Evolutionary conservation across 2,329 filamentous ascomycete species (phyloP).

Genomic region (Aspergillus intermedius): DNA sequence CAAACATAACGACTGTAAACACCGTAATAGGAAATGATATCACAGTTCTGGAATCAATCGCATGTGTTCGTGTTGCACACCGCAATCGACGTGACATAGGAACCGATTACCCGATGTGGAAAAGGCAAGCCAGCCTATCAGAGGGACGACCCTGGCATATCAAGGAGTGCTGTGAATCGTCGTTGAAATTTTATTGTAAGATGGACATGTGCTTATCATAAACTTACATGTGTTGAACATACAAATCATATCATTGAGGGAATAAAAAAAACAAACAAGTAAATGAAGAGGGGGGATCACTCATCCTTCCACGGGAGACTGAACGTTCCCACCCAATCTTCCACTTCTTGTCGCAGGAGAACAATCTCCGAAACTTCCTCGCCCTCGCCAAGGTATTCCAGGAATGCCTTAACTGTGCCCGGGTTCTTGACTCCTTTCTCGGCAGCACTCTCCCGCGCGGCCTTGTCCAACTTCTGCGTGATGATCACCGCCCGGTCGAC

Average conservation of each 20-base stretch:
- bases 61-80: too few relatives aligned
- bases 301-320: conserved; percentile 72
- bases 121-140: not conserved
- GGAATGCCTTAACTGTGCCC: conserved; percentile 98
- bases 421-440: conserved; percentile 80
- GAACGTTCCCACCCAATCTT: conserved; percentile 81
- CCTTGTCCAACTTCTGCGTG: conserved; percentile 68
- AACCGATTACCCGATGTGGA: not conserved
- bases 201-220: not conserved
- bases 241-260: conserved; percentile 7
- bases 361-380: conserved; percentile 80
- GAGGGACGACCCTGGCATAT: not conserved
- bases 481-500: conserved; percentile 78
- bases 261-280: not conserved
- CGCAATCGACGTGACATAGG: too few relatives aligned
- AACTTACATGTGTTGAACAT: conserved; percentile 3
- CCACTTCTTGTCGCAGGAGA: conserved; percentile 80
- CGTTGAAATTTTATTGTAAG: too few relatives aligned
- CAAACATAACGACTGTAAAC: too few relatives aligned
- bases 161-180: not conserved
- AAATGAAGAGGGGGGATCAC: conserved; percentile 8
- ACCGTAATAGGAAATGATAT: too few relatives aligned
- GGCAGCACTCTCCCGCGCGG: conserved; percentile 65
- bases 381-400: conserved; percentile 72
- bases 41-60: too few relatives aligned